These are phyloP conservation scores for Ambrosia hybrid DNA, from an alignment of 140 eudicot genomes.

Conservation along the genomic window DNA sequence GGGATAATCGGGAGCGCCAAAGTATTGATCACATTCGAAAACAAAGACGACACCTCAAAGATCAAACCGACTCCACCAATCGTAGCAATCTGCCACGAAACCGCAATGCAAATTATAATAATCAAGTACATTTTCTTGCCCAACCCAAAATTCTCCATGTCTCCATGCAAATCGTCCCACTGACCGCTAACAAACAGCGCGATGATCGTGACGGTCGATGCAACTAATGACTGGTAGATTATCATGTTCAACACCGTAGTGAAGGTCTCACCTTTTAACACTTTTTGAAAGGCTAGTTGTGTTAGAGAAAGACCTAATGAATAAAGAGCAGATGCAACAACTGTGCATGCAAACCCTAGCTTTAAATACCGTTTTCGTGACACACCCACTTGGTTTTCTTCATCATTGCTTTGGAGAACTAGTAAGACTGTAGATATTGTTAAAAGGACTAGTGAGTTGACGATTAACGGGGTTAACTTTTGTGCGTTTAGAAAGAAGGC, in stretches of 20 bases:
- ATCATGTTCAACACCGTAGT: constrained; percentile 31
- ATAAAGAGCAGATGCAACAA: constrained; percentile 40
- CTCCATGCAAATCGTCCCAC: constrained; percentile 40
- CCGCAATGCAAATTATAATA: constrained; percentile 36
- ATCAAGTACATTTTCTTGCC: constrained; percentile 40
- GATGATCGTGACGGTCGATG: constrained; percentile 24
- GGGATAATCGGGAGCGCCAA: constrained; percentile 55
- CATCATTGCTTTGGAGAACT: constrained; percentile 33
- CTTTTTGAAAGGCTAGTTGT: constrained; percentile 40
- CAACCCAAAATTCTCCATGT: constrained; percentile 35
- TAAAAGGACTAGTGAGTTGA: constrained; percentile 52
- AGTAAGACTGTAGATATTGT: constrained; percentile 52
- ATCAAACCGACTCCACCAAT: constrained; percentile 56
- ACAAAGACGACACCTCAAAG: constrained; percentile 59
- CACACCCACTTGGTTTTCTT: constrained; percentile 19
- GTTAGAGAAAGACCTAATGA: constrained; percentile 45
- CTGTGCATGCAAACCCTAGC: constrained; percentile 43
- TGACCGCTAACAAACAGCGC: constrained; percentile 50
- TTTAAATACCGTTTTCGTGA: constrained; percentile 18
- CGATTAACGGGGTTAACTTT: constrained; percentile 42
- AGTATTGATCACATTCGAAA: constrained; percentile 54
- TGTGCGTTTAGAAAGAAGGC: constrained; percentile 58
- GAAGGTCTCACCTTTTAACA: constrained; percentile 39
- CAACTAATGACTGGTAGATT: constrained; percentile 42
- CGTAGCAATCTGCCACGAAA: constrained; percentile 47